These are phyloP conservation scores for Diaporthe ampelina DNA, from an alignment of 2,329 filamentous ascomycete genomes.

Conservation along the genomic window DNA sequence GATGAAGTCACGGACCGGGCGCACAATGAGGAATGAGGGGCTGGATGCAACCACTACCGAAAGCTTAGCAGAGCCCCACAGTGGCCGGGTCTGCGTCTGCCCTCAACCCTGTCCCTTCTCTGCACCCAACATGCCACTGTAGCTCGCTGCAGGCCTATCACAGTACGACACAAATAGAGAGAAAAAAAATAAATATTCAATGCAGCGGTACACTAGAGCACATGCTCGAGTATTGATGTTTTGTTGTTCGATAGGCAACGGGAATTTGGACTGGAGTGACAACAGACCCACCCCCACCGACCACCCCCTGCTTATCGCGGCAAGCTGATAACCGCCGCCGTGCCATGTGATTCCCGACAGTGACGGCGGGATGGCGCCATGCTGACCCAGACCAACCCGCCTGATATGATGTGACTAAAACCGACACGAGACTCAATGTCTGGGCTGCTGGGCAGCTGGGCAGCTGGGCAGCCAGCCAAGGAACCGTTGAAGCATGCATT, in stretches of 20 bases:
- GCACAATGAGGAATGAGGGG: conserved; percentile 16
- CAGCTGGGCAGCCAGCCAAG: conserved; percentile 11
- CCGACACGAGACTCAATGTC: not conserved
- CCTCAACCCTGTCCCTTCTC: not conserved
- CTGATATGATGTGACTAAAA: not conserved
- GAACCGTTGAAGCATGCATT: not conserved
- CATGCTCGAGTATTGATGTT: too few relatives aligned
- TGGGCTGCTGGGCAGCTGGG: not conserved
- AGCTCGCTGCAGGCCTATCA: conserved; percentile 13
- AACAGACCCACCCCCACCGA: not conserved
- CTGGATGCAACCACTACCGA: conserved; percentile 31
- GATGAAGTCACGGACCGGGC: conserved; percentile 31
- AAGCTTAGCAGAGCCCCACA: conserved; percentile 31
- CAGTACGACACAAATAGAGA: not conserved
- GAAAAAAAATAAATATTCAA: not conserved
- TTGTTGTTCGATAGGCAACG: too few relatives aligned
- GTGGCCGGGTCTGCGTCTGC: too few relatives aligned
- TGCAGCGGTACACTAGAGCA: not conserved
- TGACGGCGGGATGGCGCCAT: conserved; percentile 17
- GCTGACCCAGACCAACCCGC: conserved; percentile 1
- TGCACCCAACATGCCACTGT: not conserved
- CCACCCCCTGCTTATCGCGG: conserved; percentile 16
- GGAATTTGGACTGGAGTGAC: too few relatives aligned
- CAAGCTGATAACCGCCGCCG: conserved; percentile 11
- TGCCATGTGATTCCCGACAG: conserved; percentile 19